Percentiles rank a stretch among this genome's conserved stretches.
Conservation (phyloP, 306 rosid species). For the Citrullus amarus region DNA sequence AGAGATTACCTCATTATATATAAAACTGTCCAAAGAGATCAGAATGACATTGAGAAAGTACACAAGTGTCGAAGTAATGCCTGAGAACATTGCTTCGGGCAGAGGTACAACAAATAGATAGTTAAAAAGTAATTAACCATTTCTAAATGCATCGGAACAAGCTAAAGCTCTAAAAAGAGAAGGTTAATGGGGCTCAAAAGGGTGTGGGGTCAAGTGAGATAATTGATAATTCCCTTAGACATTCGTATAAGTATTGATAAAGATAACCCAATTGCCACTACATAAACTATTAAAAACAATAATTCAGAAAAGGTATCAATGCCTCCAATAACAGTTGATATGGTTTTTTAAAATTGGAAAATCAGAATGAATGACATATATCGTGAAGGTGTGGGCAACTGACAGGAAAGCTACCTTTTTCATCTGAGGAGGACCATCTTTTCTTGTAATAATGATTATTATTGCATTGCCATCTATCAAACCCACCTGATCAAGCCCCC, state of each 20-base stretch:
- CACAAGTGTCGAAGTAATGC: neutral
- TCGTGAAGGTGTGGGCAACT: neutral
- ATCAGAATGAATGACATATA: neutral
- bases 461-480: neutral
- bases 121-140: conserved; percentile 6
- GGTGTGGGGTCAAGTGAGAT: conserved; percentile 15
- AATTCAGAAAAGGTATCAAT: conserved; percentile 12
- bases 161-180: conserved; percentile 7
- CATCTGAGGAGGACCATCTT: neutral
- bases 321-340: neutral
- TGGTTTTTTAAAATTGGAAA: neutral
- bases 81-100: neutral
- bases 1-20: neutral
- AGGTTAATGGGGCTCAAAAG: conserved; percentile 1
- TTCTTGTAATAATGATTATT: neutral
- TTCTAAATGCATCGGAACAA: neutral
- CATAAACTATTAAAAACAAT: conserved; percentile 11
- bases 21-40: neutral
- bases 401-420: conserved; percentile 9
- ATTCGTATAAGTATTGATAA: conserved; percentile 8
- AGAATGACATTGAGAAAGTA: neutral
- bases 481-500: conserved; percentile 5
- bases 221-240: conserved; percentile 2
- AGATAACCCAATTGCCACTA: conserved; percentile 4
- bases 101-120: neutral